Percentiles rank a stretch among this genome's conserved stretches.
These are phyloP conservation scores for Pigoraptor vietnamica DNA, from an alignment of 78 protist genomes.

Conservation along the genomic window DNA sequence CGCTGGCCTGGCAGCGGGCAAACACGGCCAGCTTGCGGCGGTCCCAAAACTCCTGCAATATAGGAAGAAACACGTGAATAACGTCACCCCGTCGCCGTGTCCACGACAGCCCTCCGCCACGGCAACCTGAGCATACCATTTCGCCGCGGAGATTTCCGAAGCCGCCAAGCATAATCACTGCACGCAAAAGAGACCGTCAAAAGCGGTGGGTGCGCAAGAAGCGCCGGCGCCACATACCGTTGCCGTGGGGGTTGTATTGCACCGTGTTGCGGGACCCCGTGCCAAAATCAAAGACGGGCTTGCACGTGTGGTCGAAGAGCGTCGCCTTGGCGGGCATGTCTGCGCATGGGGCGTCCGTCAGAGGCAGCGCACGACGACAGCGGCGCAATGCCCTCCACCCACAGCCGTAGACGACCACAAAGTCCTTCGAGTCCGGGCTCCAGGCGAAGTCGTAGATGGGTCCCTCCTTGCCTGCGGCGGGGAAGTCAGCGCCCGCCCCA, in stretches of 20 bases:
- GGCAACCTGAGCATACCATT: slow-evolving; percentile 16
- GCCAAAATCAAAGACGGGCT: slow-evolving; percentile 50
- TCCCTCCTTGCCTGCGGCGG: slow-evolving; percentile 25
- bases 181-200: not conserved
- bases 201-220: not conserved
- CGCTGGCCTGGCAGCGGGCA: not conserved
- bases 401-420: slow-evolving; percentile 40
- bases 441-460: slow-evolving; percentile 54
- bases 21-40: not conserved
- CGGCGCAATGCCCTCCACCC: no score
- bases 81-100: no score
- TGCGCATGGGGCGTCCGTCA: no score
- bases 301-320: slow-evolving; percentile 28
- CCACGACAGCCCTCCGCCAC: no score
- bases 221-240: not conserved
- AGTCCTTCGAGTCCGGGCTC: slow-evolving; percentile 39
- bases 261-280: slow-evolving; percentile 55
- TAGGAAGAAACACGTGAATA: not conserved
- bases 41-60: slow-evolving; percentile 31
- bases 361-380: no score
- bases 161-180: slow-evolving; percentile 29
- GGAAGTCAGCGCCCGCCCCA: not conserved
- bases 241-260: slow-evolving; percentile 12
- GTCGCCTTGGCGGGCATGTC: slow-evolving; percentile 50
- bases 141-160: slow-evolving; percentile 57